phyloP scores from a whole-genome alignment of 108 stramenopile species.

The Parmales sp. region DNA sequence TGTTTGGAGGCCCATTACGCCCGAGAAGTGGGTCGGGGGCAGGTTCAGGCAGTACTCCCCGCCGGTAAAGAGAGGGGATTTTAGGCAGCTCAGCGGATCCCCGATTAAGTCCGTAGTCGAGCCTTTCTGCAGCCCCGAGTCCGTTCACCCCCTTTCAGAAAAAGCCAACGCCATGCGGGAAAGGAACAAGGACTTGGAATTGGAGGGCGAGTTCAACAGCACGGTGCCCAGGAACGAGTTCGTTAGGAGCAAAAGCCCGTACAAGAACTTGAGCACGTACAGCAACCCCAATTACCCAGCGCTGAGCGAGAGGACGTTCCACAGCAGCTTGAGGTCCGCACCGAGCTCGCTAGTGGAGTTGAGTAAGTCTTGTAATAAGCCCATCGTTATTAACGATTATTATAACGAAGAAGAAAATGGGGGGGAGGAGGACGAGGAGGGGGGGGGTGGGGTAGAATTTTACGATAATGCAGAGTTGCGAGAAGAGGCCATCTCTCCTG shows the following conservation, averaged over 20 bases:
- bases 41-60: background rate
- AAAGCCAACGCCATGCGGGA: background rate
- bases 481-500: too few species aligned
- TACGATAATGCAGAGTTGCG: too few species aligned
- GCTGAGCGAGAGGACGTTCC: background rate
- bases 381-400: too few species aligned
- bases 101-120: background rate
- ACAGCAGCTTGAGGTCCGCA: slow-evolving; percentile 1
- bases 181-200: background rate
- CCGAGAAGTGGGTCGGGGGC: slow-evolving; percentile 8
- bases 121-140: background rate
- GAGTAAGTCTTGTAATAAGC: too few species aligned
- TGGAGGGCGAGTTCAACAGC: background rate
- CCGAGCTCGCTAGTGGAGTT: too few species aligned
- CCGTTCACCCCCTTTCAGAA: background rate
- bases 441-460: too few species aligned
- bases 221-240: background rate
- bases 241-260: background rate
- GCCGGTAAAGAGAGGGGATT: background rate
- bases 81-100: background rate
- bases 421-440: too few species aligned
- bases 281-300: background rate
- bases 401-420: too few species aligned
- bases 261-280: background rate
- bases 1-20: background rate